phyloP scores from a whole-genome alignment of 345 rosid species.

The Mallotus nudiflorus region DNA sequence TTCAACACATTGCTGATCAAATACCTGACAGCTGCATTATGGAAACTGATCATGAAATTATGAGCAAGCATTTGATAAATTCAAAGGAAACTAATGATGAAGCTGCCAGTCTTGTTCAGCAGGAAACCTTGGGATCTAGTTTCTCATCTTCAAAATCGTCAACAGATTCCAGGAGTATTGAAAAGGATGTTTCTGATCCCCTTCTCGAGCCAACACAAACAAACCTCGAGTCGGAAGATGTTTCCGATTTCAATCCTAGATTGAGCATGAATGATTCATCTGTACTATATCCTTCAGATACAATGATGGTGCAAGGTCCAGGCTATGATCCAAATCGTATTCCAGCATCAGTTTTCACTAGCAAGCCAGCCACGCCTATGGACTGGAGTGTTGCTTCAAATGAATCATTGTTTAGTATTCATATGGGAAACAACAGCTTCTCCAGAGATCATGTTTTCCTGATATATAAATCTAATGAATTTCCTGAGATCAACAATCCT shows the following conservation, averaged over 20 bases:
- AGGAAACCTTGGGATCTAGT: not conserved
- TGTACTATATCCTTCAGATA: not conserved
- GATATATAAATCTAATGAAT: slow-evolving; percentile 54
- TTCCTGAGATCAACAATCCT: slow-evolving; percentile 38
- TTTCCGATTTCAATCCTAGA: not conserved
- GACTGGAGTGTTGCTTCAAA: slow-evolving; percentile 94
- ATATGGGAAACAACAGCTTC: slow-evolving; percentile 53
- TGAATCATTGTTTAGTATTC: slow-evolving; percentile 86
- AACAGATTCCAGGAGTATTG: not conserved
- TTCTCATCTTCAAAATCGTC: slow-evolving; percentile 7
- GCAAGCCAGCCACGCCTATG: slow-evolving; percentile 37
- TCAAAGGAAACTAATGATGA: not conserved
- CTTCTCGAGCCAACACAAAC: not conserved
- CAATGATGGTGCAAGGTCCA: slow-evolving; percentile 11
- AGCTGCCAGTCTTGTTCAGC: not conserved
- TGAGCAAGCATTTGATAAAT: not conserved
- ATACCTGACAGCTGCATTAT: not conserved
- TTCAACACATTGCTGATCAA: not conserved
- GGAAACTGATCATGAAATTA: not conserved
- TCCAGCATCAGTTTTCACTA: slow-evolving; percentile 59
- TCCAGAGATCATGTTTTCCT: slow-evolving; percentile 52
- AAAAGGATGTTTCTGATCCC: slow-evolving; percentile 7
- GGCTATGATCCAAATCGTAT: slow-evolving; percentile 70
- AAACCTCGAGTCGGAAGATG: too few species aligned
- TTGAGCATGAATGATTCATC: not conserved